A percentile compares a stretch with the other conserved stretches of the same genome.
Conservation (phyloP, 371 early-diverging fungal genomes). For the Phascolomyces articulosus region DNA sequence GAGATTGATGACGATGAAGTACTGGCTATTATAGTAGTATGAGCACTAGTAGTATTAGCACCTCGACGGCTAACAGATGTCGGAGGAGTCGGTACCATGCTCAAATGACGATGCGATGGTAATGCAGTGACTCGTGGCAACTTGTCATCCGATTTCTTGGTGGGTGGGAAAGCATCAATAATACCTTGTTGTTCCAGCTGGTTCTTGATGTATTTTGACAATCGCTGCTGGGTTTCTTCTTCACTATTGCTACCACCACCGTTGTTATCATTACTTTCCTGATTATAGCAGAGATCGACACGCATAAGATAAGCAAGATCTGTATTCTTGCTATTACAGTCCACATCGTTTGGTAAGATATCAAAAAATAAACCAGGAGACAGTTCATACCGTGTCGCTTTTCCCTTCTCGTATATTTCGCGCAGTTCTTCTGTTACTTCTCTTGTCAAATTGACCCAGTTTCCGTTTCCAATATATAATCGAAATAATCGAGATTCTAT, state of each 20-base stretch:
- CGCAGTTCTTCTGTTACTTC: conserved; percentile 40
- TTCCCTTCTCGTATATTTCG: conserved; percentile 33
- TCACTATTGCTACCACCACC: not conserved
- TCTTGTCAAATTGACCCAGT: conserved; percentile 40
- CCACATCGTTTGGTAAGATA: conserved; percentile 50
- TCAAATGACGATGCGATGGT: conserved; percentile 43
- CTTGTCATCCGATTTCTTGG: conserved; percentile 7
- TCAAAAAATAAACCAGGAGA: conserved; percentile 35
- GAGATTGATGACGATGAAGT: not conserved
- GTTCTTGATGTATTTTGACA: conserved; percentile 34
- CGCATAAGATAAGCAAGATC: conserved; percentile 47
- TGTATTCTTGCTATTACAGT: conserved; percentile 48
- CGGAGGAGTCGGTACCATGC: conserved; percentile 37
- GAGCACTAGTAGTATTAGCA: not conserved
- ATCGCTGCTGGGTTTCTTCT: conserved; percentile 11
- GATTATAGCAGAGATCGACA: conserved; percentile 43
- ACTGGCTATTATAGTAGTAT: not conserved
- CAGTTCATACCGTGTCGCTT: conserved; percentile 38
- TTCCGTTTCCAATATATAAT: conserved; percentile 48
- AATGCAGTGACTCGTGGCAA: conserved; percentile 34
- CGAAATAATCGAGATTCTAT: conserved; percentile 18
- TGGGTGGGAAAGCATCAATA: conserved; percentile 49
- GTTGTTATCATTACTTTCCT: conserved; percentile 3
- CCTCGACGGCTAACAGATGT: conserved; percentile 17
- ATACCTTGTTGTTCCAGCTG: conserved; percentile 42